A percentile compares a stretch with the other conserved stretches of the same genome.
These are phyloP conservation scores for Berberis thunbergii DNA, from an alignment of 164 flowering plant species.

Conservation along the genomic window DNA sequence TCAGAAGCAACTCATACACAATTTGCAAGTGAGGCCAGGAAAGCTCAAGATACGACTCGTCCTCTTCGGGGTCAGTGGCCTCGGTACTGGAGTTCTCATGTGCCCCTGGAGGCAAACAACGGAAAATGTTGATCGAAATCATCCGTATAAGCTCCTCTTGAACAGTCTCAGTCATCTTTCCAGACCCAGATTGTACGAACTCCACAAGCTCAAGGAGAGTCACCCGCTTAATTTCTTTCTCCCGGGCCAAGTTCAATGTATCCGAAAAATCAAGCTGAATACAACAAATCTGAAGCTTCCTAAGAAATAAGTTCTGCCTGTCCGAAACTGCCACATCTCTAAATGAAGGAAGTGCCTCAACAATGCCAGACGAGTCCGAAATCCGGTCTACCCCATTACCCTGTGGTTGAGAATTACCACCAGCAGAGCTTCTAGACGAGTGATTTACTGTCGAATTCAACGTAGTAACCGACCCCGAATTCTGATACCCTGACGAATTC, in stretches of 20 bases:
- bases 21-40: conserved; percentile 47
- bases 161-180: conserved; percentile 19
- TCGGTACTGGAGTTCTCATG: conserved; percentile 63
- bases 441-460: conserved; percentile 50
- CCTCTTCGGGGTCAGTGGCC: conserved; percentile 55
- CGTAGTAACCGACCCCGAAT: conserved; percentile 21
- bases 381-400: conserved; percentile 1
- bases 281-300: conserved; percentile 34
- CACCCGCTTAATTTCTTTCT: conserved; percentile 33
- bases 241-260: conserved; percentile 17
- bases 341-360: conserved; percentile 47
- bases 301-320: conserved; percentile 40
- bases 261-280: conserved; percentile 29
- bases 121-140: conserved; percentile 57
- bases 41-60: conserved; percentile 64
- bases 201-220: conserved; percentile 31
- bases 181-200: conserved; percentile 28
- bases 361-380: conserved; percentile 13
- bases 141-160: conserved; percentile 40
- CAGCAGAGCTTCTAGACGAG: conserved; percentile 5
- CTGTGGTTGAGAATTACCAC: too few relatives aligned
- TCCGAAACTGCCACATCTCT: conserved; percentile 48
- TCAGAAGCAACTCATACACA: conserved; percentile 35
- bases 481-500: too few relatives aligned
- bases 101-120: conserved; percentile 57